Percentiles rank a stretch among this genome's conserved stretches.
phyloP scores from a whole-genome alignment of 192 early-diverging fungal species.

The Backusella australiensis region DNA sequence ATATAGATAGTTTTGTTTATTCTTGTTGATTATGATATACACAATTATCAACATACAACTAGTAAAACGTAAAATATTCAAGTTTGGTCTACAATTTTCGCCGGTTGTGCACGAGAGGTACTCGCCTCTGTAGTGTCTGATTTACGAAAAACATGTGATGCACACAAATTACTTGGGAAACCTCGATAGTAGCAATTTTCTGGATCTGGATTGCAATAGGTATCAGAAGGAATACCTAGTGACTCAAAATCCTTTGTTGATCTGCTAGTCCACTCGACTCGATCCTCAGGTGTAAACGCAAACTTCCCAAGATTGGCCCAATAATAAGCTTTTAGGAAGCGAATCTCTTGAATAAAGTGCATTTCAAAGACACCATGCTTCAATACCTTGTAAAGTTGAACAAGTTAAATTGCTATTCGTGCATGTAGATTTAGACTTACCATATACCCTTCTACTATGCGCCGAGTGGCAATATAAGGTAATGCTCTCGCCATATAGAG shows the following conservation, averaged over 20 bases:
- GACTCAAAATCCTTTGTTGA: constrained; percentile 25
- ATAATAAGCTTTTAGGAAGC: constrained; percentile 46
- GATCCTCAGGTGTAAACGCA: constrained; percentile 35
- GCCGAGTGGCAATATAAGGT: constrained; percentile 33
- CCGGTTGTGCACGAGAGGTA: not conserved
- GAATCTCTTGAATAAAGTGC: constrained; percentile 36
- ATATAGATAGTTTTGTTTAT: too few species aligned
- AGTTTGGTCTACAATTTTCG: not conserved
- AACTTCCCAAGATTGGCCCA: constrained; percentile 44
- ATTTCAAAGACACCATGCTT: constrained; percentile 37
- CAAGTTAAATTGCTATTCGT: not conserved
- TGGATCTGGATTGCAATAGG: constrained; percentile 37
- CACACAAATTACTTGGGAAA: constrained; percentile 12
- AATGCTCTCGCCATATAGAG: constrained; percentile 37
- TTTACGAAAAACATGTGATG: not conserved
- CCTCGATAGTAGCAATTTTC: constrained; percentile 11
- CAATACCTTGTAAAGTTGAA: constrained; percentile 5
- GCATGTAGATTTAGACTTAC: constrained; percentile 2
- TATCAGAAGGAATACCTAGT: constrained; percentile 23
- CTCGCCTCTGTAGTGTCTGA: not conserved
- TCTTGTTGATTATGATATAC: too few species aligned
- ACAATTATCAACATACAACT: not conserved
- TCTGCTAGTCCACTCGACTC: constrained; percentile 30
- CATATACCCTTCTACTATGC: constrained; percentile 36
- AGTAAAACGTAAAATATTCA: not conserved